These are phyloP conservation scores for Solanum megistacrolobum DNA, from an alignment of 257 asterid genomes.

Conservation along the genomic window DNA sequence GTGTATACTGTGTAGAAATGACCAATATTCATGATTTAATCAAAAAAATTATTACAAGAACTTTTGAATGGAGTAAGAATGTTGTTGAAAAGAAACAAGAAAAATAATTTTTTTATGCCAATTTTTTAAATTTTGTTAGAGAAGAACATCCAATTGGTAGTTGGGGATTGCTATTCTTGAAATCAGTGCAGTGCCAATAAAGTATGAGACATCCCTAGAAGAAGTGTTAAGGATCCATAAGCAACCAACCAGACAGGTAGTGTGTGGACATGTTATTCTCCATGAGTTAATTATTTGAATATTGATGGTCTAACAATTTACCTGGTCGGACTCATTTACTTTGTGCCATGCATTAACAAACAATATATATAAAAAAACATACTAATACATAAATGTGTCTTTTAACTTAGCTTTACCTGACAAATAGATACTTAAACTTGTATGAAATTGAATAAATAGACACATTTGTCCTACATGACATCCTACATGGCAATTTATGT, in stretches of 20 bases:
- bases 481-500: no score
- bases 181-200: neutral
- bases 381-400: no score
- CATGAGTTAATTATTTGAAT: neutral
- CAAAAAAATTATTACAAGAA: neutral
- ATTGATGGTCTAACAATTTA: neutral
- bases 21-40: neutral
- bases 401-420: no score
- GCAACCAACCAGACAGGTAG: neutral
- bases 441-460: no score
- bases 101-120: no score
- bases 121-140: neutral
- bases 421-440: no score
- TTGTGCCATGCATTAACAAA: neutral
- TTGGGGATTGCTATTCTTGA: neutral
- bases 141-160: neutral
- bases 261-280: neutral
- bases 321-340: neutral
- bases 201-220: neutral
- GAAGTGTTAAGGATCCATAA: neutral
- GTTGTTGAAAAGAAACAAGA: neutral
- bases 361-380: neutral
- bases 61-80: neutral
- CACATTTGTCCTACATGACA: no score
- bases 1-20: neutral